Percentiles rank a stretch among this genome's conserved stretches.
These are phyloP conservation scores for Goffeauzyma gilvescens DNA, from an alignment of 768 basidiomycete genomes.

Conservation along the genomic window DNA sequence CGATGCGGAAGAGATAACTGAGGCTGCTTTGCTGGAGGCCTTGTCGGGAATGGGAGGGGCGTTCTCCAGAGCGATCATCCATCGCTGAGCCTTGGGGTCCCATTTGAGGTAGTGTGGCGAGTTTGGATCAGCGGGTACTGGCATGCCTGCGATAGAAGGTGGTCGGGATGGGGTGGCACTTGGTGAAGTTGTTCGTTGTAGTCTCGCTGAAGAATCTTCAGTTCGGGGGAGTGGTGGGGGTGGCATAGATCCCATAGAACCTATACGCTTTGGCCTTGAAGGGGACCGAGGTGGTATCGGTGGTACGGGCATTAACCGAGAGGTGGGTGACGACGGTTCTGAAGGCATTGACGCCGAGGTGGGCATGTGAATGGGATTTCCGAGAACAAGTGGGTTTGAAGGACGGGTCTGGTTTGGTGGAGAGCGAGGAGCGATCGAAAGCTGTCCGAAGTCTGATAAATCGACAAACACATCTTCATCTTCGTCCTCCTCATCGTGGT, in stretches of 20 bases:
- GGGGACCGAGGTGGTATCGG: not conserved
- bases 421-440: not conserved
- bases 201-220: not conserved
- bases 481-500: not conserved
- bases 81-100: conserved; percentile 9
- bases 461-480: not conserved
- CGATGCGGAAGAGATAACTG: conserved; percentile 8
- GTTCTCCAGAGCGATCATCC: too few relatives aligned
- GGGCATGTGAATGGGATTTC: not conserved
- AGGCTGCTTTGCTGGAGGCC: not conserved
- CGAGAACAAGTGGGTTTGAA: not conserved
- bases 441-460: not conserved
- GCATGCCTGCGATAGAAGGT: not conserved
- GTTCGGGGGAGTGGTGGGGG: too few relatives aligned
- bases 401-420: not conserved
- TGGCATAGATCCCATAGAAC: too few relatives aligned
- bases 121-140: conserved; percentile 4
- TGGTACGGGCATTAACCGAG: too few relatives aligned
- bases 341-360: not conserved
- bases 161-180: not conserved
- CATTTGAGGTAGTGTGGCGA: conserved; percentile 10
- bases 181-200: not conserved
- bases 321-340: too few relatives aligned
- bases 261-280: not conserved
- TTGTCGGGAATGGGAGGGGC: not conserved